phyloP scores from a whole-genome alignment of 1,139 yeast species.

The Pichia sp. region DNA sequence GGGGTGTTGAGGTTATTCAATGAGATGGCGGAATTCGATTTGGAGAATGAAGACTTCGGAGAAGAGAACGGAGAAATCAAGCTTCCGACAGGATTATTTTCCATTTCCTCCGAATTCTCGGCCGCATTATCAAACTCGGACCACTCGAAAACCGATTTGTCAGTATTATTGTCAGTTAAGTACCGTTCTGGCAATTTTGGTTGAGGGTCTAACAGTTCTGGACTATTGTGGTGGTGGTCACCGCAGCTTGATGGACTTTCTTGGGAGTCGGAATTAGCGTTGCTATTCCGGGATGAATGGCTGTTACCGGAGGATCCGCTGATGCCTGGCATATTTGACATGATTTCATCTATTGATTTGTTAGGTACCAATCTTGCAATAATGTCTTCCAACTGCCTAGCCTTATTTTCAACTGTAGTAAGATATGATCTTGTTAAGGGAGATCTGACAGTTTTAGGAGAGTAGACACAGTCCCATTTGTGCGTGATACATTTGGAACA shows the following conservation, averaged over 20 bases:
- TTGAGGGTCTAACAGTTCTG: slow-evolving; percentile 12
- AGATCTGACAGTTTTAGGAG: slow-evolving; percentile 71
- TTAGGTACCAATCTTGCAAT: slow-evolving; percentile 41
- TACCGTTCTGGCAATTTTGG: slow-evolving; percentile 38
- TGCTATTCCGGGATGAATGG: too few relatives aligned
- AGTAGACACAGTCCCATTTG: slow-evolving; percentile 70
- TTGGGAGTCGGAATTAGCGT: too few relatives aligned
- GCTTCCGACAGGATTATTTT: background rate
- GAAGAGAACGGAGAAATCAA: slow-evolving; percentile 21
- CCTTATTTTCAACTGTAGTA: slow-evolving; percentile 71
- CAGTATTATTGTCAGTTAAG: slow-evolving; percentile 37
- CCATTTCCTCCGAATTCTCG: background rate
- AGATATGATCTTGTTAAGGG: slow-evolving; percentile 82
- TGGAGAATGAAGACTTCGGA: slow-evolving; percentile 10
- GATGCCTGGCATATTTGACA: slow-evolving; percentile 1
- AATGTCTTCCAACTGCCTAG: slow-evolving; percentile 53
- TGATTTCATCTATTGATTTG: slow-evolving; percentile 40
- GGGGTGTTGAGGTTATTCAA: slow-evolving; percentile 10
- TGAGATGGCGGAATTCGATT: slow-evolving; percentile 14
- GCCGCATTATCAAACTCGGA: slow-evolving; percentile 34
- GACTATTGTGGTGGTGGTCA: background rate
- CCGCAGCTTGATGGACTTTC: too few relatives aligned
- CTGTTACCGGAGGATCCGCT: too few relatives aligned
- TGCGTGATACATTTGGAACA: slow-evolving; percentile 76
- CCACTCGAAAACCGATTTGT: slow-evolving; percentile 53